Base-by-base conservation (phyloP, 2,329 filamentous ascomycete species). In the Sporothrix curviconia region DNA sequence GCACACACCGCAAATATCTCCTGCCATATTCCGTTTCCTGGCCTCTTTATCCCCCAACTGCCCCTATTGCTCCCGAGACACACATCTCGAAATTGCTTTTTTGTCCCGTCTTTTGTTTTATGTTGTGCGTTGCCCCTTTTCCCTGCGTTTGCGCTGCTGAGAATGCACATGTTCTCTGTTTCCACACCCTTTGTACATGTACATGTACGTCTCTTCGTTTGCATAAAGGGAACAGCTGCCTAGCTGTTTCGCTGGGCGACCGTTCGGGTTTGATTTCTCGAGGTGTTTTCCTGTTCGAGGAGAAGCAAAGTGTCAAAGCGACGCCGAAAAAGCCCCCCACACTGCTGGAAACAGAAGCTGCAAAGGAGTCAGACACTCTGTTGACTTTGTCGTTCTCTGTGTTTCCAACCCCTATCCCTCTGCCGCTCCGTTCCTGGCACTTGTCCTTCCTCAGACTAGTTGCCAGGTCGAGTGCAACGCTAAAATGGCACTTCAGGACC, bases 351-450 rank as follows among this genome's bases (percentile, higher is more conserved):
- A 28, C 40, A 43, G 25, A 5, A 25, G 7, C 28, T 24, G 19
- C 14, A 9, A 36, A 37, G 6, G 8, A 15, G 42, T 25, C 15
- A 14, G 9, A 3, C 22, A 15, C 12, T 25, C 34, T 14, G 4
- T 24, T 32, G 34, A 9, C 25, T 36, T 14, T 24, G 25, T 17
- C 11, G 14, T 40, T 17, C n/a, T 15, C 8, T 14, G n/a, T 56
- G n/a, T 39, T 39, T 47, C 42, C 40, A 44, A 19, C 52, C 53
- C 53, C 30, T 47, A 47, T 46, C 25, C 25, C 44, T 42, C 34
- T 58, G 24, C 51, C 51, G 36, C 57, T 32, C 39, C 32, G 50
- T 55, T 55, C 59, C 56, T 58, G 59, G 36, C 28, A 57, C 61
- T 61, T 59, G 47, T 40, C 59, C 39, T 11, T 17, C 3, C 32